phyloP scores from a whole-genome alignment of 306 rosid genomes.

The Carpinus viminea region DNA sequence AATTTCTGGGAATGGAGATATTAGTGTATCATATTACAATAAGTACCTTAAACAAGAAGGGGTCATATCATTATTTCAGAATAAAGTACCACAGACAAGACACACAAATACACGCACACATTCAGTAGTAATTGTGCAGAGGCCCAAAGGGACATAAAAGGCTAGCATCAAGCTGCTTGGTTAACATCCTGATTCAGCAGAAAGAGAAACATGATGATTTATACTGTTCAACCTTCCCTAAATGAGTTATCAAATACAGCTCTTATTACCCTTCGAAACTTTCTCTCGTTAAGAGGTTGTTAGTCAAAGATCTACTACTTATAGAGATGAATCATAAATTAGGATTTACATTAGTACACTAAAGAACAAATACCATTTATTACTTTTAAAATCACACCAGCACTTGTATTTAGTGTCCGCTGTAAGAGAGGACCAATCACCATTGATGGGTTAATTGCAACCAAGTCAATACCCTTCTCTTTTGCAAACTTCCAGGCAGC shows the following conservation, averaged over 20 bases:
- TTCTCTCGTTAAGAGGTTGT: background rate
- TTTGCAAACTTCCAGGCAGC: conserved; percentile 84
- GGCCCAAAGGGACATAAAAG: background rate
- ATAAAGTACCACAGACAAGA: no score
- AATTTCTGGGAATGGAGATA: no score
- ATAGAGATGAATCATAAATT: background rate
- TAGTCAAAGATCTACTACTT: background rate
- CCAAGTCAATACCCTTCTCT: conserved; percentile 73
- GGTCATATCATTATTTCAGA: background rate
- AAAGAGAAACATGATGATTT: background rate
- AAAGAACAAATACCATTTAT: conserved; percentile 51
- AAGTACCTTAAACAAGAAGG: no score
- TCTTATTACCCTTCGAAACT: background rate
- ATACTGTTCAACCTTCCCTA: background rate
- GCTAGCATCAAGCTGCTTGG: background rate
- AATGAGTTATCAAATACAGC: background rate
- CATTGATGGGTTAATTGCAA: conserved; percentile 66
- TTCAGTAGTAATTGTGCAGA: background rate
- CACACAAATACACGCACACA: background rate
- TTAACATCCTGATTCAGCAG: background rate
- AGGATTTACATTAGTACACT: background rate
- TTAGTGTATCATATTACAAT: no score
- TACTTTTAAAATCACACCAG: conserved; percentile 45
- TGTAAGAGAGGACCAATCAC: conserved; percentile 83
- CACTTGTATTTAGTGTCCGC: conserved; percentile 63